Conservation (phyloP, 192 early-diverging fungal genomes). For the Rhizoclosmatium sp. region DNA sequence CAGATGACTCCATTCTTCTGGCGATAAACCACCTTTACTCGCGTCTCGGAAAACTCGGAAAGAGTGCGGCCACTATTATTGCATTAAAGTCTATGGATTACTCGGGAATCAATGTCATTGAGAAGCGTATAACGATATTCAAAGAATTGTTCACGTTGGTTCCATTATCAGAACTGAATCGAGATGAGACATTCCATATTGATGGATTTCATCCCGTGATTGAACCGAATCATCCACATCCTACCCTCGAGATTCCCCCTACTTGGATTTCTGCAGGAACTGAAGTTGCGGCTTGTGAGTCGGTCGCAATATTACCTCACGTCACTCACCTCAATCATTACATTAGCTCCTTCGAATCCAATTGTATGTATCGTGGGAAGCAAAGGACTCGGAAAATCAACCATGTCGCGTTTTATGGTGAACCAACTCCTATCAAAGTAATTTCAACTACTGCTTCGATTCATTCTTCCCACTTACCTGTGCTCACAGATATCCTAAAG, state of each 20-base stretch:
- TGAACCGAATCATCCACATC: conserved; percentile 24
- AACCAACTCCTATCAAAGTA: conserved; percentile 81
- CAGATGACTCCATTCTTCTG: not conserved
- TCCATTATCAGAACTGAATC: conserved; percentile 52
- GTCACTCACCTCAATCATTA: conserved; percentile 21
- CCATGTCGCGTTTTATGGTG: conserved; percentile 75
- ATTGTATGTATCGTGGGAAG: conserved; percentile 76
- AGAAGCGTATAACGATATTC: conserved; percentile 52
- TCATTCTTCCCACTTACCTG: not conserved
- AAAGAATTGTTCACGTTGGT: conserved; percentile 37
- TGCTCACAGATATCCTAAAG: conserved; percentile 60
- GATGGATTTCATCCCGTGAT: conserved; percentile 64
- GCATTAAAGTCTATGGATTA: conserved; percentile 34
- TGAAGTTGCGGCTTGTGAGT: not conserved
- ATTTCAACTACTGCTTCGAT: conserved; percentile 19
- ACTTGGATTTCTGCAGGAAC: conserved; percentile 48
- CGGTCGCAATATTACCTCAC: not conserved
- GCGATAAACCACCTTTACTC: conserved; percentile 22
- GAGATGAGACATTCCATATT: conserved; percentile 15
- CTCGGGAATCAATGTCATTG: conserved; percentile 56
- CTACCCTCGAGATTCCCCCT: conserved; percentile 42
- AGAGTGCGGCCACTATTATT: conserved; percentile 10
- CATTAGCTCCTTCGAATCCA: conserved; percentile 44
- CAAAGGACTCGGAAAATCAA: conserved; percentile 91
- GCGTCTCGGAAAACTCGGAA: not conserved